Base-by-base conservation (phyloP, 2,329 filamentous ascomycete genomes). In the Botrytis porri region DNA sequence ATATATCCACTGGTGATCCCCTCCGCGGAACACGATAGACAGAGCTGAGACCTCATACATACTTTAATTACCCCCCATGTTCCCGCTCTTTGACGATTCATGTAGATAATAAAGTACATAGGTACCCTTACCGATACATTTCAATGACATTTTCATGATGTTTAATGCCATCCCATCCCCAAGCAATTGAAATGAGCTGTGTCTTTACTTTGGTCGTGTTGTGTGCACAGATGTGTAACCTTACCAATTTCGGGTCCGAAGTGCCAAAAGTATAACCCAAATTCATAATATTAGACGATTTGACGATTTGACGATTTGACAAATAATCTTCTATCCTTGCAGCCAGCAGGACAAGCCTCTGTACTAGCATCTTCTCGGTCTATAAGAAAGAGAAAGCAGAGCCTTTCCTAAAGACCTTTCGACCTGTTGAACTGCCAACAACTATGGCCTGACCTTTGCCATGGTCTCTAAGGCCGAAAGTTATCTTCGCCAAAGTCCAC, bases 401-500 rank as follows among this genome's bases (percentile, higher is more conserved):
- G 48, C 25, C 48, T n/a, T 51, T 51, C 25, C 48, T 6, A 62
- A n/a, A 7, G 7, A n/a, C 37, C 25, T 62, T 41, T 41, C 29
- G 60, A 41, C 37, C 4, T 29, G 18, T 29, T 10, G 60, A 37
- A 20, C 16, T 29, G 37, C 14, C 35, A 62, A 62, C 22, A 41
- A n/a, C 8, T 41, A 16, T 39, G 60, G n/a, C 20, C 10, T 48
- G 7, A 37, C 10, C 12, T 8, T 65, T 45, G 35, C 25, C 4
- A 37, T 66, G 22, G 7, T n/a, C 7, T 8, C n/a, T 32, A 51
- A 9, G 63, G 20, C 43, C 29, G n/a, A 25, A 37, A 37, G 8
- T 35, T 54, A 54, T 66, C 43, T 48, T 48, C 29, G n/a, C n/a
- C n/a, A 64, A 64, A 29, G 41, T 64, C 39, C 62, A 66, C 45